These are phyloP conservation scores for Botryotinia narcissicola DNA, from an alignment of 2,329 filamentous ascomycete genomes.

Conservation along the genomic window DNA sequence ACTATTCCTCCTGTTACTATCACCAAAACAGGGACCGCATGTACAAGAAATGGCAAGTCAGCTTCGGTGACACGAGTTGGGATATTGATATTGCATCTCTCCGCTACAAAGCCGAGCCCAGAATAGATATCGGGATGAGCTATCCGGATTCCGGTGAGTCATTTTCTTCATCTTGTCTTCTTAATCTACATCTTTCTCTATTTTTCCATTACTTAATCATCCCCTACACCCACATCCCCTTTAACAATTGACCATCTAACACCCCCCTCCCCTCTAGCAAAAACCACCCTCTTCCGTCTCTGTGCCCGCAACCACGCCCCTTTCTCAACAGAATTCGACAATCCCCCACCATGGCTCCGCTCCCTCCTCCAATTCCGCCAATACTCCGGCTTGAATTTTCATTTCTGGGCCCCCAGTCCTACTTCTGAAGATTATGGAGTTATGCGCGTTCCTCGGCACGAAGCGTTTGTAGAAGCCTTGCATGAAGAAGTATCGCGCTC, in stretches of 20 bases:
- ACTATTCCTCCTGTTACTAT: constrained; percentile 30
- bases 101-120: constrained; percentile 12
- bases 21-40: constrained; percentile 23
- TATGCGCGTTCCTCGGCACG: neutral
- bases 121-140: constrained; percentile 13
- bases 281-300: neutral
- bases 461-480: constrained; percentile 7
- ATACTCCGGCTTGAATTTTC: constrained; percentile 14
- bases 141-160: neutral
- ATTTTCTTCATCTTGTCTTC: neutral
- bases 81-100: constrained; percentile 26
- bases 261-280: neutral
- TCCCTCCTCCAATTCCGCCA: constrained; percentile 13
- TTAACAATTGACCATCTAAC: neutral
- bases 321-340: neutral
- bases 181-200: too few species aligned
- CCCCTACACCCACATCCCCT: neutral
- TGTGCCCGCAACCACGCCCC: too few species aligned
- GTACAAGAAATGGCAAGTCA: constrained; percentile 27
- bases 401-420: constrained; percentile 1
- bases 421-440: neutral
- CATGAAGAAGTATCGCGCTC: neutral
- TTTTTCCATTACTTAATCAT: neutral
- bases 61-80: constrained; percentile 26
- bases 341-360: neutral